Conservation (phyloP, 345 rosid genomes). For the Excoecaria agallocha region DNA sequence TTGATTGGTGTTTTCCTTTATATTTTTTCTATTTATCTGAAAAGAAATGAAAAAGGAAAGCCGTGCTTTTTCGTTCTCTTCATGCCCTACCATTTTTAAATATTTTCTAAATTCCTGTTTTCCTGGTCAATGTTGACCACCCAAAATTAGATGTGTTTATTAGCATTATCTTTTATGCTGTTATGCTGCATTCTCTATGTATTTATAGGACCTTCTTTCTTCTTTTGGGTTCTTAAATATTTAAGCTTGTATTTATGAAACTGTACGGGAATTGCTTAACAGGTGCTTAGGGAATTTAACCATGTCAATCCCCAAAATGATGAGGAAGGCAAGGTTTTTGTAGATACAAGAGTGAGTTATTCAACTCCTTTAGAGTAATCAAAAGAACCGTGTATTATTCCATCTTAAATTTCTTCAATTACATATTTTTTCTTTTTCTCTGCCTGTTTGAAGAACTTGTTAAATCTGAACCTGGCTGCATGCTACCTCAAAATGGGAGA, state of each 20-base stretch:
- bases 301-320: slow-evolving; percentile 98
- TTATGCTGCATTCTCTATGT: not conserved
- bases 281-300: slow-evolving; percentile 97
- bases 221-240: not conserved
- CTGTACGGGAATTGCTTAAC: slow-evolving; percentile 6
- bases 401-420: too few species aligned
- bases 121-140: not conserved
- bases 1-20: not conserved
- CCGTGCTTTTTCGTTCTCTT: not conserved
- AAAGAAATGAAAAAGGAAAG: not conserved
- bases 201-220: not conserved
- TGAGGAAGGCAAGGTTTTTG: slow-evolving; percentile 84
- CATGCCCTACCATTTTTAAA: too few species aligned
- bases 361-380: not conserved
- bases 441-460: slow-evolving; percentile 52
- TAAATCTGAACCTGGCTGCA: slow-evolving; percentile 85
- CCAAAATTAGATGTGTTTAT: not conserved
- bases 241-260: not conserved
- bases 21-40: not conserved
- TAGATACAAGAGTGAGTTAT: slow-evolving; percentile 59
- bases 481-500: slow-evolving; percentile 89
- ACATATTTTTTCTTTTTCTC: slow-evolving; percentile 5
- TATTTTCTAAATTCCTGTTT: too few species aligned
- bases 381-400: not conserved
- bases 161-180: not conserved